Base-by-base conservation (phyloP, 2,329 filamentous ascomycete genomes). In the Chaetomiaceae sp. region DNA sequence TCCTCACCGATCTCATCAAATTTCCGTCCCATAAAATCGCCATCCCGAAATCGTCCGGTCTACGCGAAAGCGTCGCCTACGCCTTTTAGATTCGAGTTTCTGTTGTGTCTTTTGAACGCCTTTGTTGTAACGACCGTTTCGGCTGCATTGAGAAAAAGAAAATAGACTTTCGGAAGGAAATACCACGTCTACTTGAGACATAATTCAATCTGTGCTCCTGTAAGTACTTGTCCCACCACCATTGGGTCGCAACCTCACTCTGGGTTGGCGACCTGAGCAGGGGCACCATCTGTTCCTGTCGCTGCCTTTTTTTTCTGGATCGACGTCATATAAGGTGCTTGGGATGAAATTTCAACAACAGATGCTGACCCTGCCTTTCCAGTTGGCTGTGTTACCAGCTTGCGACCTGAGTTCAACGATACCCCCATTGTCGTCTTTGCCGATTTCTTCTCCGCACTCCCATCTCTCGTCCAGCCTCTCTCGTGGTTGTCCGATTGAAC, bases 401-500 rank as follows among this genome's bases (percentile, higher is more conserved):
- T 16, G 34, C 34, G 10, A 16, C 9, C 16, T n/a, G n/a, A n/a
- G 16, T 37, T 19, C 34, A 19, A 37, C 16, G 16, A 17, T 37
- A 27, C 25, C 34, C n/a, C 34, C 3, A 9, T 16, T n/a, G 33
- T 35, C 16, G 6, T 35, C 33, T 35, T 27, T 27, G 25, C 12
- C 25, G 12, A 12, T 12, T 12, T 35, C 4, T 35, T 6, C 33
- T 17, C 10, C 33, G 4, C 17, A 35, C 33, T 14, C 17, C 33
- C 4, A 14, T 5, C 30, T 25, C 25, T 3, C 25, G 6, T 27
- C 25, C 25, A 27, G 25, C 20, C 7, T 27, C 8, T 4, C 20
- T 13, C 33, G 13, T 20, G 25, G 14, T 33, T 6, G 6, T 19
- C 19, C 33, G 7, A 16, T 27, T 10, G 20, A 57, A 72, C 62